Conservation (phyloP, 768 basidiomycete species). For the Suillus plorans region DNA sequence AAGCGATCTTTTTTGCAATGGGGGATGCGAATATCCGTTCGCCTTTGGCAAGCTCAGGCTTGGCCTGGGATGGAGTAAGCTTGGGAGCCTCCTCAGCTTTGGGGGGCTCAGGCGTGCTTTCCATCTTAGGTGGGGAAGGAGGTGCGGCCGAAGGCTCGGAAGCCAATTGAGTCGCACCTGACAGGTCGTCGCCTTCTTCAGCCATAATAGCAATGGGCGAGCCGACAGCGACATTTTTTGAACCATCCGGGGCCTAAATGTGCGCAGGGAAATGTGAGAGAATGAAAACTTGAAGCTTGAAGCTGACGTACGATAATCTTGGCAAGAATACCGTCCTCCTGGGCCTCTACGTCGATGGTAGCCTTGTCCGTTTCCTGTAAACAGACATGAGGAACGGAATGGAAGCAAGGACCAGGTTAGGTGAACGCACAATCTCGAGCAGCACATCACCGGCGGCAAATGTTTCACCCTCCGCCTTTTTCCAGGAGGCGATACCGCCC, state of each 20-base stretch:
- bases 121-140: conserved; percentile 30
- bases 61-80: conserved; percentile 34
- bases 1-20: conserved; percentile 94
- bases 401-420: conserved; percentile 6
- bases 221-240: conserved; percentile 87
- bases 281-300: not conserved
- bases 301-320: conserved; percentile 84
- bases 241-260: conserved; percentile 71
- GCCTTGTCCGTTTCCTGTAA: conserved; percentile 99
- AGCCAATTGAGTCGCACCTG: conserved; percentile 75
- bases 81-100: conserved; percentile 36
- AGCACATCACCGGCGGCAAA: conserved; percentile 92
- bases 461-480: conserved; percentile 92
- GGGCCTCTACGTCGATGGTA: conserved; percentile 98
- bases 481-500: conserved; percentile 97
- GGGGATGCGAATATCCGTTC: conserved; percentile 94
- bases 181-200: conserved; percentile 94
- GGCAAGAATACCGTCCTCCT: conserved; percentile 94
- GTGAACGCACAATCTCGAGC: conserved; percentile 80
- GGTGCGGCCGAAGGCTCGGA: conserved; percentile 51
- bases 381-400: conserved; percentile 12
- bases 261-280: conserved; percentile 3
- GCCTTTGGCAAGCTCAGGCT: conserved; percentile 55
- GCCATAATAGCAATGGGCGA: conserved; percentile 87
- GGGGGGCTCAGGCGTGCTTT: conserved; percentile 42